Evolutionary conservation across 345 rosid species (phyloP).

Genomic region (Viola odorata): DNA sequence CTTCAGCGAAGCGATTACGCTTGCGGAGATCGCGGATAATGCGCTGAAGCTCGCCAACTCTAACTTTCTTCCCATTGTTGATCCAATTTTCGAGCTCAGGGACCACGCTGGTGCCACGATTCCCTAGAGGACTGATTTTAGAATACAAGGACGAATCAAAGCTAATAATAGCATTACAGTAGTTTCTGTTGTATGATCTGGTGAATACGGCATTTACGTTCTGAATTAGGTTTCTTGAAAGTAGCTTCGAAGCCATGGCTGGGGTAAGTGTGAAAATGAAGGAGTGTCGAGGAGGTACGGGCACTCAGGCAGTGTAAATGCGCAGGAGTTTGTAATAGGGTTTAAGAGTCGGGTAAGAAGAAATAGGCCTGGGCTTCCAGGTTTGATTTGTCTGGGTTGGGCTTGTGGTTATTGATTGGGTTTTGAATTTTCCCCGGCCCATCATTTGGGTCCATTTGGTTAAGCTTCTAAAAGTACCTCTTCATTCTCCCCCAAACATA

Average conservation of each 20-base stretch:
- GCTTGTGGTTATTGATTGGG: background rate
- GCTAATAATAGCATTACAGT: constrained; percentile 38
- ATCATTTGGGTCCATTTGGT: too few relatives aligned
- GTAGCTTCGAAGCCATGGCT: constrained; percentile 20
- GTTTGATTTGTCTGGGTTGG: background rate
- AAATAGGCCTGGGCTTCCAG: background rate
- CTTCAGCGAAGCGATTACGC: constrained; percentile 72
- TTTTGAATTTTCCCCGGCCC: background rate
- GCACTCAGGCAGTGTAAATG: background rate
- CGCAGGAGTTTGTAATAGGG: background rate
- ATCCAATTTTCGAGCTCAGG: constrained; percentile 80
- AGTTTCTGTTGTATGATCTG: constrained; percentile 56
- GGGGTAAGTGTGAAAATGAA: background rate
- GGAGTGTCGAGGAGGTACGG: background rate
- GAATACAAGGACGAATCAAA: constrained; percentile 36
- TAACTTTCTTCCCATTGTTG: constrained; percentile 46
- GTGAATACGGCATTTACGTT: constrained; percentile 16
- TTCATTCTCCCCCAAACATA: too few relatives aligned
- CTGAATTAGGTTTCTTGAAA: constrained; percentile 28
- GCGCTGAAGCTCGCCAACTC: constrained; percentile 78
- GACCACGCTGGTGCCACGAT: constrained; percentile 43
- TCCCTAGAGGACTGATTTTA: constrained; percentile 72
- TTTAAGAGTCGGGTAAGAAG: background rate
- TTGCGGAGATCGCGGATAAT: constrained; percentile 74
- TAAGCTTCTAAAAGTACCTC: too few relatives aligned